Evolutionary conservation across 768 basidiomycete species (phyloP).

Genomic region (Gymnopilus junonius): DNA sequence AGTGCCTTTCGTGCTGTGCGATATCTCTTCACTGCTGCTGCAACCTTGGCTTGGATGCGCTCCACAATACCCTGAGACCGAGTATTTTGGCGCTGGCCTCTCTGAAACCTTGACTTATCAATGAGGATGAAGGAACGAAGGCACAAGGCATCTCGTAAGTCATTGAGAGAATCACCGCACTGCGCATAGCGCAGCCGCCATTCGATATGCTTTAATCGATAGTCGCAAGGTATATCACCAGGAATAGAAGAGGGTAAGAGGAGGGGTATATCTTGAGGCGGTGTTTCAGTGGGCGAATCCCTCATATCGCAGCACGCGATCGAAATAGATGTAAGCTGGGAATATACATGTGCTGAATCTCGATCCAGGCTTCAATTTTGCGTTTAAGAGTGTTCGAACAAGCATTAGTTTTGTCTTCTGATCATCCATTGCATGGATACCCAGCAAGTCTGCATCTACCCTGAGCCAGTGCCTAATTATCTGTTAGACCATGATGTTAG

Average conservation of each 20-base stretch:
- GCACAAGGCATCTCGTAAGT: constrained; percentile 16
- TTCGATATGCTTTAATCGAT: constrained; percentile 8
- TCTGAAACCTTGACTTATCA: constrained; percentile 7
- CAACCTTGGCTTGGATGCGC: constrained; percentile 2
- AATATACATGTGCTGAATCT: constrained; percentile 8
- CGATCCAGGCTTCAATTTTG: constrained; percentile 9
- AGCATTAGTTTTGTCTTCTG: constrained; percentile 3
- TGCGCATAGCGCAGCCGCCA: constrained; percentile 20
- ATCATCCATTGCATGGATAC: constrained; percentile 5
- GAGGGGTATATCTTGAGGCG: neutral
- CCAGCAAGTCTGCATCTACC: neutral
- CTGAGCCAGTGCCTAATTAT: constrained; percentile 1
- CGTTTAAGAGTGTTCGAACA: constrained; percentile 10
- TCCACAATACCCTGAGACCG: constrained; percentile 3
- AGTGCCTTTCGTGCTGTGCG: neutral
- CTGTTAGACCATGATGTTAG: neutral
- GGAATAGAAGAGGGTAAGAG: constrained; percentile 9
- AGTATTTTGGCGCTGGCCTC: constrained; percentile 11
- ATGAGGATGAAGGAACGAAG: neutral
- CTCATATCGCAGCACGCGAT: neutral
- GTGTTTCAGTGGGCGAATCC: neutral
- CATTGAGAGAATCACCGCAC: constrained; percentile 17
- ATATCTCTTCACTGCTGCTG: constrained; percentile 3
- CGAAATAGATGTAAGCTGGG: neutral
- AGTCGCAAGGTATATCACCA: neutral